Base-by-base conservation (phyloP, 208 protist species). In the Leishmania mexicana region DNA sequence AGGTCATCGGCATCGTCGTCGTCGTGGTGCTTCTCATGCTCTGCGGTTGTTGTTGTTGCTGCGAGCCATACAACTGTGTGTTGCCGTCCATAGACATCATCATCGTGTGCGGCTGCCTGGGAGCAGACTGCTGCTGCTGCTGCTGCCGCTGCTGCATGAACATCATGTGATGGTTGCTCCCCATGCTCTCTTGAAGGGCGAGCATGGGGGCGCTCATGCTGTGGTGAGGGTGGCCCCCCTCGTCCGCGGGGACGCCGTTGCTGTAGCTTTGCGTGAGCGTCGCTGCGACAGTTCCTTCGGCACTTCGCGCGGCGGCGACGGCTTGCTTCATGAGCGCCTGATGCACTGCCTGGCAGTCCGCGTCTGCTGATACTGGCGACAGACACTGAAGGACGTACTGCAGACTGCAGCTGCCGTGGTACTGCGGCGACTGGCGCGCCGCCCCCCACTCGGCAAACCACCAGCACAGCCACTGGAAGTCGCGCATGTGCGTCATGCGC, bases 391-490 rank as follows among this genome's bases (percentile, higher is more conserved):
- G 75, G 31, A 91, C 83, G 80, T 92, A 87, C 65, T 91, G 88
- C 1, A 95, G 80, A 54, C 88, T 92, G 83, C 90, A 93, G 45
- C 77, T 81, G 64, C 86, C 81, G 75, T 86, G 82, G 82, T 82
- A 85, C 78, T 79, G 74, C 54, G 82, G 82, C 17, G 82, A 65
- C 78, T 85, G 82, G 72, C 83, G 40, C 35, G 89, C 84, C 60
- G 80, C 83, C 8, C 87, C 87, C 80, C 90, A 81, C 53, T 86
- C 86, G 15, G 89, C 85, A 75, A 96, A 94, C 88, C 88, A 93
- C 80, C 89, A 88, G 81, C 94, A 96, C 65, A 95, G 65, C 84
- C 89, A 91, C 83, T 96, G 94, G 42, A 96, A 94, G 57, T 91
- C 92, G 54, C 90, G 91, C 85, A 94, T 96, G 76, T 89, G 85